A percentile compares a stretch with the other conserved stretches of the same genome.
Conservation (phyloP, 371 early-diverging fungal species). For the Funneliformis caledonium region DNA sequence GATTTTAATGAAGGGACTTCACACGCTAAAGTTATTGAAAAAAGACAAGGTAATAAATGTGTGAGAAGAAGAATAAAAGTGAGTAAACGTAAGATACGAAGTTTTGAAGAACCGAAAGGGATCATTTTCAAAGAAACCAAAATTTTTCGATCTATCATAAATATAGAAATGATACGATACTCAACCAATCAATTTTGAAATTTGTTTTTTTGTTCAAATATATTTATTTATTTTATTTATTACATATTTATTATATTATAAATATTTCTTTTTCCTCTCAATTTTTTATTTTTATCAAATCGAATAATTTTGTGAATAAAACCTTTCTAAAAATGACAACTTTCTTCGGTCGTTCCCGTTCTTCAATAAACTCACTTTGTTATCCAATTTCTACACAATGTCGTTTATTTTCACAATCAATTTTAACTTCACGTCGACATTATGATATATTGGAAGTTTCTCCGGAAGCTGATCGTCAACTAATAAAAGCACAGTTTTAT, state of each 20-base stretch:
- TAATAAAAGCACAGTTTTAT: conserved; percentile 84
- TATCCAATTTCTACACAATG: not conserved
- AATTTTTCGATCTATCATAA: too few relatives aligned
- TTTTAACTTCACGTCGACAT: conserved; percentile 38
- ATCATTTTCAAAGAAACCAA: too few relatives aligned
- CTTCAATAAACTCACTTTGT: not conserved
- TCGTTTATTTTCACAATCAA: not conserved
- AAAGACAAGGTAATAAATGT: not conserved
- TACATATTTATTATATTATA: too few relatives aligned
- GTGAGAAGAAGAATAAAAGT: not conserved
- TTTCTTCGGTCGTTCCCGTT: not conserved
- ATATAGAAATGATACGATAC: too few relatives aligned
- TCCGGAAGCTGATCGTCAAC: conserved; percentile 58
- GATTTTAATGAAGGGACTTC: not conserved
- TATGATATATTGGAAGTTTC: conserved; percentile 66
- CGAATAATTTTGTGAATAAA: too few relatives aligned
- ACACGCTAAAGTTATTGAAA: not conserved
- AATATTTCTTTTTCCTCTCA: too few relatives aligned
- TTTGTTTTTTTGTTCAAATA: too few relatives aligned
- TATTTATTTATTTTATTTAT: too few relatives aligned
- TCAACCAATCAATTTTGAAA: too few relatives aligned
- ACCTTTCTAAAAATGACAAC: not conserved
- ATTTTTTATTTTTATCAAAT: too few relatives aligned
- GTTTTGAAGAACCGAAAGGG: not conserved
- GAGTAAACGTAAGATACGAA: not conserved